Evolutionary conservation across 768 basidiomycete species (phyloP), one percentile per base, ranked within the genome.

Genomic region (Gymnopilus junonius): DNA sequence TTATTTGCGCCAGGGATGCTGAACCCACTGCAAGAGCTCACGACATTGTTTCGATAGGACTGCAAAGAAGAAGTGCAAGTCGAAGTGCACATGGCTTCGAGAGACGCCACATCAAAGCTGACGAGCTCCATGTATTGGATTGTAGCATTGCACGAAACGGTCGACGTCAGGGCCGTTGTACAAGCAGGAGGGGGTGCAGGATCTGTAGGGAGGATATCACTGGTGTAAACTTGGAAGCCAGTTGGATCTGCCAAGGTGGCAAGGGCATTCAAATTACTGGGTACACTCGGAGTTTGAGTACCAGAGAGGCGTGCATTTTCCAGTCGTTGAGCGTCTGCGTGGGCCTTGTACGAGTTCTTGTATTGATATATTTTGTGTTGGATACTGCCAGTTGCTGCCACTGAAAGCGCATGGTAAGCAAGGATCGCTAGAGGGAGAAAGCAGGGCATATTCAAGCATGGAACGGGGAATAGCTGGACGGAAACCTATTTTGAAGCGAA

Each of bases 131-230:
- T 62, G 8, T 21, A 21, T 12, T 25, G 40, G 20, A 62, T 62
- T 15, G 54, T 56, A 1, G 61, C 25, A 25, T 62, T 62, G 14
- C 61, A 62, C 17, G 20, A 32, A 29, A 62, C 21, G 8, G 10
- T 48, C 3, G 61, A 29, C 1, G 55, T 62, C 10, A 62, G 11
- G 17, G 55, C 61, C 20, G 55, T n/a, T 39, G 55, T 43, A 34
- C 54, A 62, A n/a, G 55, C 61, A 11, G 43, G 17, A 12, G 54
- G 27, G 4, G 61, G 61, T 12, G 55, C 40, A 8, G 61, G 61
- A 46, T 39, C 20, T 12, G 55, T 56, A 8, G 61, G 61, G 23
- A 62, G 61, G 25, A 31, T 29, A 29, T 40, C 51, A 34, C 17
- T 29, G 5, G 29, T 42, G 31, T 61, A 61, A 8, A 61, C 23